Conservation (phyloP, 495 filamentous ascomycete genomes). For the Lepraria neglecta region DNA sequence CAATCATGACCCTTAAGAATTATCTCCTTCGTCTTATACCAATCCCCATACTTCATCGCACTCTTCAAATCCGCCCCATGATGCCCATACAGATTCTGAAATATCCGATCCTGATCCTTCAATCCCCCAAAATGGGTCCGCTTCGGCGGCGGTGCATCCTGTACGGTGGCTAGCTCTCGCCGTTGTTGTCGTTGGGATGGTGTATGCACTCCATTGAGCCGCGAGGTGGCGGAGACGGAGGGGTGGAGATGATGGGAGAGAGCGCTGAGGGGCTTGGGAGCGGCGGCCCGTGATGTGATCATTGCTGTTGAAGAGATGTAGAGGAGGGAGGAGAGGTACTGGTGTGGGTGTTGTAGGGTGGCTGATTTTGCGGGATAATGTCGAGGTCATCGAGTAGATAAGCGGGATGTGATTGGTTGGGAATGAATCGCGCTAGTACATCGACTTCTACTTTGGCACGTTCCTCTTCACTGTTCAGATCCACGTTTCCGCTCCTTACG, state of each 20-base stretch:
- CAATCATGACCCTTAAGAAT: slow-evolving; percentile 94
- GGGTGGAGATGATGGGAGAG: slow-evolving; percentile 54
- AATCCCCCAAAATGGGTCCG: slow-evolving; percentile 74
- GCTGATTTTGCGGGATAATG: slow-evolving; percentile 8
- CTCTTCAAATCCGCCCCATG: slow-evolving; percentile 84
- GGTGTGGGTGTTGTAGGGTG: slow-evolving; percentile 6
- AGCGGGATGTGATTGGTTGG: slow-evolving; percentile 19
- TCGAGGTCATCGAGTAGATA: slow-evolving; percentile 21
- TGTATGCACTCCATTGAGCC: slow-evolving; percentile 25
- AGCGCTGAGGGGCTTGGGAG: slow-evolving; percentile 43
- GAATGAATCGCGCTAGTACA: neutral
- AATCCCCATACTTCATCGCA: slow-evolving; percentile 98
- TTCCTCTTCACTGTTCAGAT: too few species aligned
- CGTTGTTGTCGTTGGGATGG: slow-evolving; percentile 43
- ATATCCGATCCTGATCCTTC: slow-evolving; percentile 94
- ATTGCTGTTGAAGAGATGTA: slow-evolving; percentile 2
- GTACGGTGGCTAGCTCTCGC: slow-evolving; percentile 78
- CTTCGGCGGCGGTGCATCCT: slow-evolving; percentile 68
- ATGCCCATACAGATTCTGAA: slow-evolving; percentile 94
- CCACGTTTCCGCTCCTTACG: too few species aligned
- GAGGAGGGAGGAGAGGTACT: neutral
- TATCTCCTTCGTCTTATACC: slow-evolving; percentile 99
- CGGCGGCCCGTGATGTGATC: slow-evolving; percentile 26
- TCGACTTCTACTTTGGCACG: too few species aligned
- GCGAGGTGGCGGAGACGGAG: slow-evolving; percentile 35